These are phyloP conservation scores for Suillus tomentosus DNA, from an alignment of 768 basidiomycete genomes.

Conservation along the genomic window DNA sequence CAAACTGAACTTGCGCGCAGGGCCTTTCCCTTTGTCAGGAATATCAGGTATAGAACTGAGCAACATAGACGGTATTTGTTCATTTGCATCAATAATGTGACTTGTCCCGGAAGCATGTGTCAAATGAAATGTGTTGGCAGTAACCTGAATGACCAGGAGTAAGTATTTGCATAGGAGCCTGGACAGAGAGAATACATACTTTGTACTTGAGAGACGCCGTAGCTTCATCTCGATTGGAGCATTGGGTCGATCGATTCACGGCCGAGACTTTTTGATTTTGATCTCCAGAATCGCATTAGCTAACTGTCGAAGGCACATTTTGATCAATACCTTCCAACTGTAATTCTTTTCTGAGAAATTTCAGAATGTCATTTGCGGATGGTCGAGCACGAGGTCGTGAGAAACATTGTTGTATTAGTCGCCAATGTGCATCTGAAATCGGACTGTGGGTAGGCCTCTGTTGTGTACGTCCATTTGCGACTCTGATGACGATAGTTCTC, in stretches of 20 bases:
- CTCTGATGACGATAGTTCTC: neutral
- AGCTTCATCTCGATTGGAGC: neutral
- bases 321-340: neutral
- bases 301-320: neutral
- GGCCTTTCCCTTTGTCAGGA: neutral
- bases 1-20: neutral
- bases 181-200: neutral
- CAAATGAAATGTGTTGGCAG: neutral
- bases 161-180: neutral
- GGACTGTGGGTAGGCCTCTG: neutral
- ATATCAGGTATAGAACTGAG: neutral
- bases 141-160: neutral
- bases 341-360: neutral
- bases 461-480: neutral
- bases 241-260: neutral
- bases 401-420: slow-evolving; percentile 3
- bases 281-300: neutral
- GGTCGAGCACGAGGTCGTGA: neutral
- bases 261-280: neutral
- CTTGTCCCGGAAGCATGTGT: neutral
- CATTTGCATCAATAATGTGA: neutral
- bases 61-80: neutral
- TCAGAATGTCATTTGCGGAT: neutral
- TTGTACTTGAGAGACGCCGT: neutral
- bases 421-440: neutral